Percentiles rank a stretch among this genome's conserved stretches.
Evolutionary conservation across 371 early-diverging fungal genomes (phyloP).

Genomic region (Mortierella sp.): DNA sequence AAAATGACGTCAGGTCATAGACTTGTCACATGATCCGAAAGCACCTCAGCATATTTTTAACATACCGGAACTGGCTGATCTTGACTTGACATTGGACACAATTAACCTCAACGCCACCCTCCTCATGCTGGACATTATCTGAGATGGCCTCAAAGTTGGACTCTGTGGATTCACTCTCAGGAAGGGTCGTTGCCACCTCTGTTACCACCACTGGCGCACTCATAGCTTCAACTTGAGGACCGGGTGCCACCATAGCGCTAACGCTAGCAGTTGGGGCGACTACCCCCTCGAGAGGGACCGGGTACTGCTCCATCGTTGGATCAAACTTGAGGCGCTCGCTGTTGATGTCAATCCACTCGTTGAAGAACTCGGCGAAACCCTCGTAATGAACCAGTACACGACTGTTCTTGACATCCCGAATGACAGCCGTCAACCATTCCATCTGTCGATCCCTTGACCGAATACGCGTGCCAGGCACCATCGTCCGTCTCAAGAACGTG

Average conservation of each 20-base stretch:
- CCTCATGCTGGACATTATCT: slow-evolving; percentile 18
- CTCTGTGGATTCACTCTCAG: background rate
- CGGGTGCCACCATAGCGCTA: background rate
- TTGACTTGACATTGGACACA: slow-evolving; percentile 53
- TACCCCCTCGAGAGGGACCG: slow-evolving; percentile 8
- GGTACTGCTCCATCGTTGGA: slow-evolving; percentile 31
- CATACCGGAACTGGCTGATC: slow-evolving; percentile 57
- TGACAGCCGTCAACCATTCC: slow-evolving; percentile 58
- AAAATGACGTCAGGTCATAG: background rate
- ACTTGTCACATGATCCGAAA: too few relatives aligned
- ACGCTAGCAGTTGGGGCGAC: background rate
- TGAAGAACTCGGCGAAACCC: slow-evolving; percentile 61
- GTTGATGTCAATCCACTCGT: slow-evolving; percentile 67
- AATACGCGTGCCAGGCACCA: slow-evolving; percentile 52
- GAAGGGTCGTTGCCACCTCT: background rate
- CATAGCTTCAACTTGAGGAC: background rate
- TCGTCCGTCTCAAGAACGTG: slow-evolving; percentile 22
- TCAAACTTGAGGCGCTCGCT: slow-evolving; percentile 48
- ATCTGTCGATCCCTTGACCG: slow-evolving; percentile 47
- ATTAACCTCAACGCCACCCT: slow-evolving; percentile 20
- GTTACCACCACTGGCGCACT: background rate
- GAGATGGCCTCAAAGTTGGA: background rate
- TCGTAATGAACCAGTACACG: slow-evolving; percentile 64
- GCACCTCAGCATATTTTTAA: background rate
- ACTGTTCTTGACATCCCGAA: slow-evolving; percentile 53